These are phyloP conservation scores for Sphaerulina vaccinii DNA, from an alignment of 2,329 filamentous ascomycete species.

Conservation along the genomic window DNA sequence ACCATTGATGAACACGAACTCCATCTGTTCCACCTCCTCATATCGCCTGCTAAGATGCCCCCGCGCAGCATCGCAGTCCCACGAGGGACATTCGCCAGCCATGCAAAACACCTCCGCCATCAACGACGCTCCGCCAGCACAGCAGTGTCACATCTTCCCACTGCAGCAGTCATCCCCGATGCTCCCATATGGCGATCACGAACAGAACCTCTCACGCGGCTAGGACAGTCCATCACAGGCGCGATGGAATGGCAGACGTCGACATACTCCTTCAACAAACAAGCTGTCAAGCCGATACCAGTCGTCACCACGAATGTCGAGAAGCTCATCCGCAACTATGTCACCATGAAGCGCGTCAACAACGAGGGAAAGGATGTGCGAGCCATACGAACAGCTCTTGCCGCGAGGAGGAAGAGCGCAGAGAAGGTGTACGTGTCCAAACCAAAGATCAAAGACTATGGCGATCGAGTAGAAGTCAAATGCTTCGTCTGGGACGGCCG, in stretches of 20 bases:
- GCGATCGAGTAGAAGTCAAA: slow-evolving; percentile 27
- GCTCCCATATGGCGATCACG: slow-evolving; percentile 22
- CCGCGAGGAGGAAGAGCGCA: slow-evolving; percentile 24
- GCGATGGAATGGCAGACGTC: slow-evolving; percentile 32
- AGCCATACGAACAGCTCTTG: slow-evolving; percentile 25
- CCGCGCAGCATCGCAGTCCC: slow-evolving; percentile 15
- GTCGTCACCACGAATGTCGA: slow-evolving; percentile 25
- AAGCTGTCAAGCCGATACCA: slow-evolving; percentile 26
- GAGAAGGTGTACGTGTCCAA: slow-evolving; percentile 28
- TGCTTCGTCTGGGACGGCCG: slow-evolving; percentile 29
- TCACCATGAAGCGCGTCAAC: slow-evolving; percentile 24
- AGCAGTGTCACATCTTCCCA: slow-evolving; percentile 10
- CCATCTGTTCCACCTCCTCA: too few relatives aligned
- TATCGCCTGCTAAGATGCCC: too few relatives aligned
- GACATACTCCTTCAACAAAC: slow-evolving; percentile 31
- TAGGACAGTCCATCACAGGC: slow-evolving; percentile 26
- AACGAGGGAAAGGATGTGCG: slow-evolving; percentile 23
- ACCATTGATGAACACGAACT: too few relatives aligned
- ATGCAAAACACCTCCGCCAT: slow-evolving; percentile 16
- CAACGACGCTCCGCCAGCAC: slow-evolving; percentile 16
- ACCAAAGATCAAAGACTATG: slow-evolving; percentile 30
- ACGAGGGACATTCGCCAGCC: slow-evolving; percentile 15
- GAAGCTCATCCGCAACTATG: slow-evolving; percentile 28
- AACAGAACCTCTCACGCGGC: slow-evolving; percentile 18
- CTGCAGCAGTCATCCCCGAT: slow-evolving; percentile 10